phyloP scores from a whole-genome alignment of 2,329 filamentous ascomycete genomes.

The Ophiosphaerella herpotricha region DNA sequence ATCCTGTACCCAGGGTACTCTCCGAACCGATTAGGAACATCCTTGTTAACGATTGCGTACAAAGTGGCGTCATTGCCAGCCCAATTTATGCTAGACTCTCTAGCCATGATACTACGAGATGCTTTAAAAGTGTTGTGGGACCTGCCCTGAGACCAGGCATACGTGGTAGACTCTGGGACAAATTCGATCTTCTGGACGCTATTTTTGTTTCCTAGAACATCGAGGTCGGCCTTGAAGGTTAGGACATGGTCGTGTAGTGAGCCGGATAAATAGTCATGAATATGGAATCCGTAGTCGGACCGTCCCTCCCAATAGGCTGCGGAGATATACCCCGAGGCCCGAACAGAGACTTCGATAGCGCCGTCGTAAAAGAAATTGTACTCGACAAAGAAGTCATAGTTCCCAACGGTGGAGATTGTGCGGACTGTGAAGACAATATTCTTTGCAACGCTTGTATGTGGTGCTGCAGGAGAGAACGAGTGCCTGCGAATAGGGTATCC shows the following conservation, averaged over 20 bases:
- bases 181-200: conserved; percentile 40
- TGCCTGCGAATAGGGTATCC: conserved; percentile 42
- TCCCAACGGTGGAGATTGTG: conserved; percentile 55
- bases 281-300: conserved; percentile 45
- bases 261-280: conserved; percentile 44
- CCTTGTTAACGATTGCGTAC: conserved; percentile 58
- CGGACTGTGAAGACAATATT: conserved; percentile 51
- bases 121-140: conserved; percentile 59
- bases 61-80: conserved; percentile 52
- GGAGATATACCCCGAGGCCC: conserved; percentile 36
- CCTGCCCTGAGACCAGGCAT: conserved; percentile 57
- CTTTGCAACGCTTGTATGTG: conserved; percentile 36
- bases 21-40: conserved; percentile 55
- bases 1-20: conserved; percentile 59
- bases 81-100: conserved; percentile 53
- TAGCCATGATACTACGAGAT: conserved; percentile 46
- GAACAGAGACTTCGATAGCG: conserved; percentile 28
- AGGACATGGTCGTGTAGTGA: conserved; percentile 47
- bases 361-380: conserved; percentile 38
- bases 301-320: conserved; percentile 30
- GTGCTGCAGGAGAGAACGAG: conserved; percentile 9
- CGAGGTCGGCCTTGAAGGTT: conserved; percentile 50
- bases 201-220: conserved; percentile 44
- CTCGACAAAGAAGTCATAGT: conserved; percentile 36
- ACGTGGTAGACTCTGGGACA: conserved; percentile 51